A percentile compares a stretch with the other conserved stretches of the same genome.
Conservation (phyloP, 202 grass and related monocot species). For the Hordeum pubiflorum region DNA sequence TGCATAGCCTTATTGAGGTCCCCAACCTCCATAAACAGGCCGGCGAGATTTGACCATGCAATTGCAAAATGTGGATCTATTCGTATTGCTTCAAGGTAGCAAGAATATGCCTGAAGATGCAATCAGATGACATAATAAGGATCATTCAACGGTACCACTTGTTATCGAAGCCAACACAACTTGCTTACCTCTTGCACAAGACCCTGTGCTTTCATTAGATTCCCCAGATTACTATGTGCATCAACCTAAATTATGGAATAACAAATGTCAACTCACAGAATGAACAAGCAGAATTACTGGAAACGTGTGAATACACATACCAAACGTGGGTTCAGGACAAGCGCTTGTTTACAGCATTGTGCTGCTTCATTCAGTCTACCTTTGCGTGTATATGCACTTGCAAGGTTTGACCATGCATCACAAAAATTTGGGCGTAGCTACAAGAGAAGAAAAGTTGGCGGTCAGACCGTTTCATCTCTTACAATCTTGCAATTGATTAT, state of each 20-base stretch:
- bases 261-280: neutral
- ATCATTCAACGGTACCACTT: neutral
- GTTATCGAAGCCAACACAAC: neutral
- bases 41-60: conserved; percentile 70
- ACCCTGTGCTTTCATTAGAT: conserved; percentile 65
- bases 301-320: neutral
- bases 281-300: neutral
- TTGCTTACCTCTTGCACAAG: conserved; percentile 56
- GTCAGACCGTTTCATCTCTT: neutral
- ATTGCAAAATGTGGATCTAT: conserved; percentile 67
- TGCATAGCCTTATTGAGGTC: conserved; percentile 53
- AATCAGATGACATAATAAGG: neutral
- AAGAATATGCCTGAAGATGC: conserved; percentile 43
- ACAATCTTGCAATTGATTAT: neutral
- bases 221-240: conserved; percentile 71
- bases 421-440: conserved; percentile 48
- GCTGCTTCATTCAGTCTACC: conserved; percentile 49
- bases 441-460: neutral
- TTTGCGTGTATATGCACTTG: conserved; percentile 59
- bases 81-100: conserved; percentile 54
- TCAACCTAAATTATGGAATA: conserved; percentile 44
- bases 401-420: conserved; percentile 67
- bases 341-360: conserved; percentile 56
- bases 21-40: conserved; percentile 64
- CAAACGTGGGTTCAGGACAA: conserved; percentile 48